phyloP scores from a whole-genome alignment of 1,284 basidiomycete species.

The Moesziomyces aphidis region DNA sequence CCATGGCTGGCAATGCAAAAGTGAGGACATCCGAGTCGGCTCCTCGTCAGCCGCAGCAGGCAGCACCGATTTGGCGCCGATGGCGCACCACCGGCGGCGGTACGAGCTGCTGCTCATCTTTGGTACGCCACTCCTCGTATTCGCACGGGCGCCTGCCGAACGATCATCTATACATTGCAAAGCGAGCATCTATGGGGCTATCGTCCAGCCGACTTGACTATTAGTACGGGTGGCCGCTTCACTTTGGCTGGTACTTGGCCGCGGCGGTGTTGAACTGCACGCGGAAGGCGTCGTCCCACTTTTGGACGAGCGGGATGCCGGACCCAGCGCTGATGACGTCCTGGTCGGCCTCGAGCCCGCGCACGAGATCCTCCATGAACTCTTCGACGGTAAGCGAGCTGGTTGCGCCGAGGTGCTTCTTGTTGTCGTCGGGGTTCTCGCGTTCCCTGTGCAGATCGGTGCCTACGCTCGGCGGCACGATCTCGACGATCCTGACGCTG shows the following conservation, averaged over 20 bases:
- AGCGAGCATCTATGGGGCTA: not conserved
- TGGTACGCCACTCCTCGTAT: no score
- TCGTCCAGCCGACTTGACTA: no score
- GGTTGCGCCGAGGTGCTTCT: constrained; percentile 56
- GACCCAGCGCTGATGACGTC: constrained; percentile 57
- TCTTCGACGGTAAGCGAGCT: constrained; percentile 56
- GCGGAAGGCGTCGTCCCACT: constrained; percentile 57
- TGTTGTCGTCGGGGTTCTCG: constrained; percentile 61
- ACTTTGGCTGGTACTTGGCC: constrained; percentile 50
- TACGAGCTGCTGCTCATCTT: no score
- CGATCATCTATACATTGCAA: not conserved
- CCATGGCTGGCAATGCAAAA: no score
- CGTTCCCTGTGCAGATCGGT: constrained; percentile 58
- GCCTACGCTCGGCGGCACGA: constrained; percentile 61
- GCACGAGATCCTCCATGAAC: constrained; percentile 57
- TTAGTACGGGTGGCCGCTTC: not conserved
- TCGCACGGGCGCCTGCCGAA: no score
- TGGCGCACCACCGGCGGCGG: no score
- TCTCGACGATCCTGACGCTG: constrained; percentile 60
- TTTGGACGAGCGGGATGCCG: constrained; percentile 49
- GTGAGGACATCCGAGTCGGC: no score
- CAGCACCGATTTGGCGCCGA: no score
- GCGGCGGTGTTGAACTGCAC: constrained; percentile 53
- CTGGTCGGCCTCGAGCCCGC: constrained; percentile 51
- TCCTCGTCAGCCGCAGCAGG: no score